A percentile compares a stretch with the other conserved stretches of the same genome.
Evolutionary conservation across 1,284 basidiomycete species (phyloP).

Genomic region (Fomitopsis betulina): DNA sequence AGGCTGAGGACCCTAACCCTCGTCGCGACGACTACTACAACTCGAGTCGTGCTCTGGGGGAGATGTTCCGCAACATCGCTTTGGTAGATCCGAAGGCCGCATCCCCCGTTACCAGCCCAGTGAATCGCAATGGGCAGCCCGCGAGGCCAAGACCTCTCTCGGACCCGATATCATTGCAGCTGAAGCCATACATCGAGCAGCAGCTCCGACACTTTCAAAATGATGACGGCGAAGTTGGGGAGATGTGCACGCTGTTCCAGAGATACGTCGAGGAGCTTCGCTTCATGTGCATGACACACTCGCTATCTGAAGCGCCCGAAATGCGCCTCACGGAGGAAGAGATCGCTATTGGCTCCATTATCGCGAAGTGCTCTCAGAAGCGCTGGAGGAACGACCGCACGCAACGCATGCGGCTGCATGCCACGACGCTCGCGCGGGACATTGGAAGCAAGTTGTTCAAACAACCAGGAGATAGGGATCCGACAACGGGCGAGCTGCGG

Average conservation of each 20-base stretch:
- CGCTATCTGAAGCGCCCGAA: conserved; percentile 53
- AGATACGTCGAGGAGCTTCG: conserved; percentile 59
- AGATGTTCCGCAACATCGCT: conserved; percentile 58
- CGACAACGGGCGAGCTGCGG: conserved; percentile 30
- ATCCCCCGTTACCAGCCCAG: conserved; percentile 13
- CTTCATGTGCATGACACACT: conserved; percentile 68
- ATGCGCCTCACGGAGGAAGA: conserved; percentile 64
- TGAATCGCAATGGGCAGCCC: conserved; percentile 6
- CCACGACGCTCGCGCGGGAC: conserved; percentile 49
- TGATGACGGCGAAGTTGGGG: conserved; percentile 27
- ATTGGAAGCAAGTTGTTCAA: conserved; percentile 41
- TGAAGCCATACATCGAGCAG: conserved; percentile 36
- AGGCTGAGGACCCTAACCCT: conserved; percentile 55
- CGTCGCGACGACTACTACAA: conserved; percentile 64
- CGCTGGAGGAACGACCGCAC: conserved; percentile 57
- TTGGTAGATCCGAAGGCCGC: conserved; percentile 37
- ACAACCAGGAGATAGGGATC: conserved; percentile 16
- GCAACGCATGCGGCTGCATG: conserved; percentile 58
- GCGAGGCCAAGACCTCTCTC: conserved; percentile 22
- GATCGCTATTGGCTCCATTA: conserved; percentile 67
- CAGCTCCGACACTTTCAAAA: conserved; percentile 30
- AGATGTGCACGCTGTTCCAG: conserved; percentile 38
- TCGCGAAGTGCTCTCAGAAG: conserved; percentile 54
- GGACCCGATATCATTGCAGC: conserved; percentile 45
- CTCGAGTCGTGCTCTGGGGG: conserved; percentile 62